These are phyloP conservation scores for Ruellia speciosa DNA, from an alignment of 305 asterid species.

Conservation along the genomic window DNA sequence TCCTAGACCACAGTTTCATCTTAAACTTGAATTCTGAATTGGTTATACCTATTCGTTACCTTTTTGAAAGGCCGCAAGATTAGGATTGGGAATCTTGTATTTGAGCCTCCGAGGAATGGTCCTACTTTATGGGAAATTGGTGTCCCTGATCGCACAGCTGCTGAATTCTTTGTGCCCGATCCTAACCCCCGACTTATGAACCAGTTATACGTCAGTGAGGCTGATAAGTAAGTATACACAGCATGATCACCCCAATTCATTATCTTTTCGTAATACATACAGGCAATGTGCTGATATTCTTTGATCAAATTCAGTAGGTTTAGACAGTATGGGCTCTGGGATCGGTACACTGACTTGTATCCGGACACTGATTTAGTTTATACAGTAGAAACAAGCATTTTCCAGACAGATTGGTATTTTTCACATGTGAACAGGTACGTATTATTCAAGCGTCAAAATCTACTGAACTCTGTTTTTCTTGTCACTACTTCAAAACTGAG, in stretches of 20 bases:
- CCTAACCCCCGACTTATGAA: conserved; percentile 57
- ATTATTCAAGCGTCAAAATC: too few species aligned
- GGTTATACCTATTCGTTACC: background rate
- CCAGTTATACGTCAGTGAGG: conserved; percentile 33
- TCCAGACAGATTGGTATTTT: conserved; percentile 65
- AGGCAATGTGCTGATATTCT: background rate
- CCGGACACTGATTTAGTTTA: conserved; percentile 55
- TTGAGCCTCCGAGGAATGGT: conserved; percentile 63
- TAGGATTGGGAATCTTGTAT: conserved; percentile 40
- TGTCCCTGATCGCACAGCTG: conserved; percentile 71
- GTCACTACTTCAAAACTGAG: too few species aligned
- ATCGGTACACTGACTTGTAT: conserved; percentile 64
- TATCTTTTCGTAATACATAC: background rate
- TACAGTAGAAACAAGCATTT: conserved; percentile 36
- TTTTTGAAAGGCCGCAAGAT: conserved; percentile 33
- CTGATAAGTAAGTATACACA: conserved; percentile 37
- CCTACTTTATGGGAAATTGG: conserved; percentile 95
- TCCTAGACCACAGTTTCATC: background rate
- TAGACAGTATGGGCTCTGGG: conserved; percentile 91
- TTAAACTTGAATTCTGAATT: conserved; percentile 6
- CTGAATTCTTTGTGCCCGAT: conserved; percentile 70
- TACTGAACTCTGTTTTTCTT: too few species aligned
- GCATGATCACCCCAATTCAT: background rate
- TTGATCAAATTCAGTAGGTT: conserved; percentile 30
- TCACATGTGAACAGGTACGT: conserved; percentile 78